These are phyloP conservation scores for Rhododendron griersonianum DNA, from an alignment of 148 eudicot genomes.

Conservation along the genomic window DNA sequence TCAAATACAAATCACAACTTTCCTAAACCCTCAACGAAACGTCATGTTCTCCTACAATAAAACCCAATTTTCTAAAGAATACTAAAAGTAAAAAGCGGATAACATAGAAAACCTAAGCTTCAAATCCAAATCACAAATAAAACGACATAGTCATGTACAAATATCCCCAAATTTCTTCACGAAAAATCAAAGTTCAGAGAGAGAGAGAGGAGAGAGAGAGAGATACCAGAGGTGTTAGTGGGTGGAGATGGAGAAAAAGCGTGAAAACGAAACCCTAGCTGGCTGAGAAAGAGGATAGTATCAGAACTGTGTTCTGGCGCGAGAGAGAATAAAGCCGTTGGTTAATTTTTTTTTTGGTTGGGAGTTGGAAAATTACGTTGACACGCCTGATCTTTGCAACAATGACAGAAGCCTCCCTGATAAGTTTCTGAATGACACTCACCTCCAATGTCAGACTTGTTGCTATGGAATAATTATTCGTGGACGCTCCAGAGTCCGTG, in stretches of 20 bases:
- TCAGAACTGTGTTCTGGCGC: neutral
- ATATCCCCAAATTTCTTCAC: neutral
- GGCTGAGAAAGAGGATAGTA: neutral
- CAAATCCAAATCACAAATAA: neutral
- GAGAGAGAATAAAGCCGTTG: neutral
- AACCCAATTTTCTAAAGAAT: neutral
- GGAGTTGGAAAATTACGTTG: neutral
- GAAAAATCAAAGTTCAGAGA: neutral
- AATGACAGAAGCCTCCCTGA: neutral
- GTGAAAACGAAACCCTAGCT: neutral
- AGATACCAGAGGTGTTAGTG: neutral
- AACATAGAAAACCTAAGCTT: neutral
- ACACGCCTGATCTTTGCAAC: neutral
- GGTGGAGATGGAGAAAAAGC: neutral
- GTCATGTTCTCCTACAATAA: neutral
- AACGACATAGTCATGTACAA: neutral
- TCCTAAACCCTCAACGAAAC: neutral
- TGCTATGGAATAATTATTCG: neutral
- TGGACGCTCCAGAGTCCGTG: neutral
- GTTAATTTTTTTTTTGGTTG: neutral
- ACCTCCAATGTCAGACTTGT: neutral
- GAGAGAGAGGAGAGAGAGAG: neutral
- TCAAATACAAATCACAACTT: neutral
- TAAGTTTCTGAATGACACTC: neutral
- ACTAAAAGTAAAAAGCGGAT: neutral